phyloP scores from a whole-genome alignment of 2,329 filamentous ascomycete species.

The Stromatinia cepivora region DNA sequence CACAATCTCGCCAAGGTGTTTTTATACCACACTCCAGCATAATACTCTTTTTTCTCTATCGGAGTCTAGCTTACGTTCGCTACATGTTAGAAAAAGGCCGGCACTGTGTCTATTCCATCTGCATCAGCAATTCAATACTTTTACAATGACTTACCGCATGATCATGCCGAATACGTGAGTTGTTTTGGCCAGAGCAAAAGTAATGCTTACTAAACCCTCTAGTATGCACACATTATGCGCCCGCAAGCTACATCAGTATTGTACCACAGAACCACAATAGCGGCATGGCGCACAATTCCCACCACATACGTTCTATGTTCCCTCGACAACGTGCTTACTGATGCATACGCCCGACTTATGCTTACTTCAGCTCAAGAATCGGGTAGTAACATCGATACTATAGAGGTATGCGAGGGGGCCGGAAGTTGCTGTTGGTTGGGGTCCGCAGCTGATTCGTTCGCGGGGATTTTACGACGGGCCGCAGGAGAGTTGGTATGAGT shows the following conservation, averaged over 20 bases:
- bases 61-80: constrained; percentile 17
- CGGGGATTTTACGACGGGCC: constrained; percentile 11
- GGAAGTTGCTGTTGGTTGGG: constrained; percentile 26
- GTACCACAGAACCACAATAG: constrained; percentile 31
- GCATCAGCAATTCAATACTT: constrained; percentile 17
- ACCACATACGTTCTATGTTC: constrained; percentile 35
- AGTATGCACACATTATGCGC: constrained; percentile 41
- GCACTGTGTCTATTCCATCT: constrained; percentile 17
- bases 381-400: constrained; percentile 32
- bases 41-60: too few relatives aligned
- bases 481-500: constrained; percentile 20
- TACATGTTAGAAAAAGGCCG: constrained; percentile 23
- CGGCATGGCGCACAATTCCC: constrained; percentile 37
- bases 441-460: constrained; percentile 20
- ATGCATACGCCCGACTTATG: constrained; percentile 32
- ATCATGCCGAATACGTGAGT: constrained; percentile 21
- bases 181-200: neutral
- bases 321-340: constrained; percentile 29
- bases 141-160: constrained; percentile 19
- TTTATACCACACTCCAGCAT: neutral
- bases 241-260: constrained; percentile 20
- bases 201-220: constrained; percentile 25
- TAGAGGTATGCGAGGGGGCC: constrained; percentile 33
- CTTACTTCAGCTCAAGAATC: constrained; percentile 30
- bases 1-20: neutral